Base-by-base conservation (phyloP, 2,329 filamentous ascomycete genomes). In the Alternaria novae-zelandiae region DNA sequence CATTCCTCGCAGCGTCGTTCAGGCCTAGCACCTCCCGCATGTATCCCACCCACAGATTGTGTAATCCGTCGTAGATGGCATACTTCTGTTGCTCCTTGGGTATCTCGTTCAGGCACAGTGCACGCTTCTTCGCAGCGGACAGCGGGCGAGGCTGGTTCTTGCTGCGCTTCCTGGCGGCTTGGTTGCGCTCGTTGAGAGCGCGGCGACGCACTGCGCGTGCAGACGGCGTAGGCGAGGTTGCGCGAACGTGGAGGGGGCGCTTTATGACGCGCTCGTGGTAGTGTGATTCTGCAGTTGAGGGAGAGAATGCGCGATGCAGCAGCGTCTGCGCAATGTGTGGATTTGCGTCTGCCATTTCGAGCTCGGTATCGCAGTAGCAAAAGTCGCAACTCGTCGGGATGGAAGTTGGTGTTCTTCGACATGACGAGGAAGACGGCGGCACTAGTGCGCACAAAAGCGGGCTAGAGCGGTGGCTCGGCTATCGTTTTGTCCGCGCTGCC, bases 231-330 rank as follows among this genome's bases (percentile, higher is more conserved):
- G 93, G 91, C 0, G 91, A 93, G 21, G 90, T 91, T 7, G 93
- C 90, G 45, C 91, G 89, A 4, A 97, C 88, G 73, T 91, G 88
- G 60, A 97, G 88, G 0, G 93, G 90, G 50, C 93, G 93, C 76
- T 93, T 90, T 72, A 93, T 89, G 78, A 97, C 88, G 80, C 94
- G 94, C 68, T 97, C 92, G 66, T 86, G 85, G 84, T 91, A 95
- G 79, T 97, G 92, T 57, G 89, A 86, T 32, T 84, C 83, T 58
- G 90, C 88, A 61, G 87, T 89, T 68, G 91, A 86, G 25, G 93
- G 90, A 3, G 92, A 90, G 81, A 97, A 93, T 10, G 93, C 93
- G 72, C 92, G 90, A 6, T 86, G 81, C 57, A 98, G 90, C 54
- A 97, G 88, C 8, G 67, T 89, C 85, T 77, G 73, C 7, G 72